Conservation (phyloP, 2,329 filamentous ascomycete species). For the Aspergillus candidus region DNA sequence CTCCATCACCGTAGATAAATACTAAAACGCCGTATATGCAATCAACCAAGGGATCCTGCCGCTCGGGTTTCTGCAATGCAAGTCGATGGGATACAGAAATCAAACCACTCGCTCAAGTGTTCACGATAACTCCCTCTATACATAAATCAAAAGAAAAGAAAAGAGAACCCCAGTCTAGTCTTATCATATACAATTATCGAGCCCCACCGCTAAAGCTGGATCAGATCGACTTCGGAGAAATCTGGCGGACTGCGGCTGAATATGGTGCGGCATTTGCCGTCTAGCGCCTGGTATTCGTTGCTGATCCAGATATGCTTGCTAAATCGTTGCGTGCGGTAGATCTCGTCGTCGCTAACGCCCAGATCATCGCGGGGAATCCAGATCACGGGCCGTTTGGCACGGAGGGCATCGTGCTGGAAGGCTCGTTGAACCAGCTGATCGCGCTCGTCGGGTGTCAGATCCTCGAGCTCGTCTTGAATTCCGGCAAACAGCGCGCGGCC, state of each 20-base stretch:
- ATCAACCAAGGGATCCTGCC: too few relatives aligned
- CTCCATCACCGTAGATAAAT: too few relatives aligned
- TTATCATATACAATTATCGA: too few relatives aligned
- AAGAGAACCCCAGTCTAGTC: too few relatives aligned
- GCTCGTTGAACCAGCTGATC: conserved; percentile 79
- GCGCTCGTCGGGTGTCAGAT: conserved; percentile 82
- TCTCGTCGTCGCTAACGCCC: conserved; percentile 87
- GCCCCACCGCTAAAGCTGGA: conserved; percentile 55
- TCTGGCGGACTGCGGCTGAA: conserved; percentile 83
- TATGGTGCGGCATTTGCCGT: conserved; percentile 74
- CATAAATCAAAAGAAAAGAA: too few relatives aligned
- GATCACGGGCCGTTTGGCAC: conserved; percentile 76
- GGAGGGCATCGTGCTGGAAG: conserved; percentile 83
- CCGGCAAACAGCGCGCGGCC: conserved; percentile 79
- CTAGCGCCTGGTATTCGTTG: conserved; percentile 83
- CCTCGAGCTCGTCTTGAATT: conserved; percentile 88
- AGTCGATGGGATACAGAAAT: too few relatives aligned
- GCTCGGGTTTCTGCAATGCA: too few relatives aligned
- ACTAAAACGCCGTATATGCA: too few relatives aligned
- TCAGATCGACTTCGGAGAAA: conserved; percentile 81
- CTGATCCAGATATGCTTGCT: conserved; percentile 84
- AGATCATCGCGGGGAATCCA: conserved; percentile 92
- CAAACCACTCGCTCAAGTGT: too few relatives aligned
- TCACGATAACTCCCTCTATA: too few relatives aligned
- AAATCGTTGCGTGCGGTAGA: conserved; percentile 67